phyloP scores from a whole-genome alignment of 257 asterid genomes.

The Echites panduratus region DNA sequence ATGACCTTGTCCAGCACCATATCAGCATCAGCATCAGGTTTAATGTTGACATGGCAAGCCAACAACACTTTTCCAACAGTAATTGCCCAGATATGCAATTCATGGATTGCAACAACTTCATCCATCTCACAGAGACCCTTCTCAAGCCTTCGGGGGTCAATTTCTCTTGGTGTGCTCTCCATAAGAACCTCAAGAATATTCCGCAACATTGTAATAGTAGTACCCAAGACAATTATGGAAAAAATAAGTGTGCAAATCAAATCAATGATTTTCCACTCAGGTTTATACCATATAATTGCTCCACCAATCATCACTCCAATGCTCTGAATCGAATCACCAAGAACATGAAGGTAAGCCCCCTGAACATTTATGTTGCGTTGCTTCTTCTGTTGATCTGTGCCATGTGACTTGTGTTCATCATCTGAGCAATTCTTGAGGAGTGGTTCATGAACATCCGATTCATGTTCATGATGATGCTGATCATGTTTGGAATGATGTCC shows the following conservation, averaged over 20 bases:
- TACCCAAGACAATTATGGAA: constrained; percentile 54
- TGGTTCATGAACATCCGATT: constrained; percentile 33
- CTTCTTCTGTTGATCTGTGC: constrained; percentile 35
- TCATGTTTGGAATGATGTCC: constrained; percentile 36
- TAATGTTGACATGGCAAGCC: constrained; percentile 82
- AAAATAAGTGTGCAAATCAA: constrained; percentile 77
- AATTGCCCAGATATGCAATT: constrained; percentile 70
- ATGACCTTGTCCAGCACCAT: constrained; percentile 69
- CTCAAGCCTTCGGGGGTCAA: constrained; percentile 74
- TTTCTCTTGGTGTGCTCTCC: constrained; percentile 95
- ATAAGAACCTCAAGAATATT: constrained; percentile 77
- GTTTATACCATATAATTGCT: constrained; percentile 79
- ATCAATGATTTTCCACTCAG: constrained; percentile 82
- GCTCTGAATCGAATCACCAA: constrained; percentile 89
- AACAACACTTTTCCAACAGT: constrained; percentile 58
- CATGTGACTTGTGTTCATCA: constrained; percentile 27
- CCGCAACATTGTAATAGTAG: constrained; percentile 73
- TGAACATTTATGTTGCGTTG: constrained; percentile 67
- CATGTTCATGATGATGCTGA: constrained; percentile 41
- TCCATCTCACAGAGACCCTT: constrained; percentile 83
- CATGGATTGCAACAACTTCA: constrained; percentile 80
- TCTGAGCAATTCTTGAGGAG: constrained; percentile 30
- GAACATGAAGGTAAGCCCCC: constrained; percentile 91
- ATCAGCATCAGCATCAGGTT: constrained; percentile 76
- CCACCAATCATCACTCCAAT: constrained; percentile 97